Conservation (phyloP, 768 basidiomycete genomes). For the Termitomyces sp. region DNA sequence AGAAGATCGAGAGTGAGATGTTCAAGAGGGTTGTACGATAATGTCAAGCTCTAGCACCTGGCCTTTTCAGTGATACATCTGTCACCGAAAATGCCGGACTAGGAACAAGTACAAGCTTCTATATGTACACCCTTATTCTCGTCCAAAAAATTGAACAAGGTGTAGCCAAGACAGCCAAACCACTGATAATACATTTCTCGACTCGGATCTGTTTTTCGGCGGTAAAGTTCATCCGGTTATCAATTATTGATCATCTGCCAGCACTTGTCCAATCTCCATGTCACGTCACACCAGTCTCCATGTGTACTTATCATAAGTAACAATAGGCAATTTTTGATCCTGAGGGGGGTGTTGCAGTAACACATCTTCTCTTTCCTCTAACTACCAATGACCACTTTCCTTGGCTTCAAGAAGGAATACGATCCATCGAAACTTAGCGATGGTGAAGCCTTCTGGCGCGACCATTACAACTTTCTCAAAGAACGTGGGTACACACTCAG, state of each 20-base stretch:
- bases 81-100: background rate
- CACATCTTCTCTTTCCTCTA: background rate
- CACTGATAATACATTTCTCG: too few relatives aligned
- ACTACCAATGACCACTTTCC: background rate
- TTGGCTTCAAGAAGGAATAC: background rate
- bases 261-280: too few relatives aligned
- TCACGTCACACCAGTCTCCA: too few relatives aligned
- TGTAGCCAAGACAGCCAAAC: too few relatives aligned
- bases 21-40: too few relatives aligned
- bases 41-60: background rate
- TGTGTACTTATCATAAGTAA: too few relatives aligned
- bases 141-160: background rate
- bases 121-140: background rate
- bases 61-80: background rate
- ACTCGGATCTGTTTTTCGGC: too few relatives aligned
- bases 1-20: background rate
- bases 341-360: too few relatives aligned
- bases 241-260: too few relatives aligned
- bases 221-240: too few relatives aligned
- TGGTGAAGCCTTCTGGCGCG: background rate
- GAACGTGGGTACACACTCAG: background rate
- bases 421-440: background rate
- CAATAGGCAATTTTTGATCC: background rate
- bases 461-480: background rate
- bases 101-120: background rate